These are phyloP conservation scores for Fusarium illudens DNA, from an alignment of 2,329 filamentous ascomycete genomes.

Conservation along the genomic window DNA sequence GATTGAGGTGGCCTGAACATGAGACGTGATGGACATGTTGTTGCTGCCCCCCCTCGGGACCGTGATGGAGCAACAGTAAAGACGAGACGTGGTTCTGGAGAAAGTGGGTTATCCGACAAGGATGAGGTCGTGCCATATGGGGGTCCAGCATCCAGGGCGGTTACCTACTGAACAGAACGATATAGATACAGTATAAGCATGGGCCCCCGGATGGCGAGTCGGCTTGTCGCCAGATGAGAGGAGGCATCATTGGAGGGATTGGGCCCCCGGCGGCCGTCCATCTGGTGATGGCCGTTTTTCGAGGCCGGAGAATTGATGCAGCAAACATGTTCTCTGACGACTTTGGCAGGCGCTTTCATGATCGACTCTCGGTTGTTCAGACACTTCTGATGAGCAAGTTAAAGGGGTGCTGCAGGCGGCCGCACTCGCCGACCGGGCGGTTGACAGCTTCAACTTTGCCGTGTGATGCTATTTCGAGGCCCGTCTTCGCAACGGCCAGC, in stretches of 20 bases:
- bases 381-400: constrained; percentile 1
- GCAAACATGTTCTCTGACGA: constrained; percentile 12
- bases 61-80: constrained; percentile 24
- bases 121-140: constrained; percentile 25
- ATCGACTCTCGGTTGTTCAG: constrained; percentile 7
- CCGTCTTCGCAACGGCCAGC: neutral
- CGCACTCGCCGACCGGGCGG: neutral
- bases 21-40: constrained; percentile 39
- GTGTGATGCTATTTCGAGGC: constrained; percentile 26
- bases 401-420: neutral
- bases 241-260: constrained; percentile 26
- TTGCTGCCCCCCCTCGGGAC: constrained; percentile 14
- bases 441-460: neutral
- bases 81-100: constrained; percentile 26
- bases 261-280: constrained; percentile 2
- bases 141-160: constrained; percentile 18
- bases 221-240: constrained; percentile 18
- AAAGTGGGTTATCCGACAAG: constrained; percentile 20
- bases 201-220: constrained; percentile 9
- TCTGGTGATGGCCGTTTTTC: constrained; percentile 19
- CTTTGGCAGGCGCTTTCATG: constrained; percentile 5
- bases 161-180: constrained; percentile 14
- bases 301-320: constrained; percentile 17
- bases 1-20: constrained; percentile 40
- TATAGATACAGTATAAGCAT: constrained; percentile 16